Conservation (phyloP, 768 basidiomycete genomes). For the Xerocomus potaroensis region DNA sequence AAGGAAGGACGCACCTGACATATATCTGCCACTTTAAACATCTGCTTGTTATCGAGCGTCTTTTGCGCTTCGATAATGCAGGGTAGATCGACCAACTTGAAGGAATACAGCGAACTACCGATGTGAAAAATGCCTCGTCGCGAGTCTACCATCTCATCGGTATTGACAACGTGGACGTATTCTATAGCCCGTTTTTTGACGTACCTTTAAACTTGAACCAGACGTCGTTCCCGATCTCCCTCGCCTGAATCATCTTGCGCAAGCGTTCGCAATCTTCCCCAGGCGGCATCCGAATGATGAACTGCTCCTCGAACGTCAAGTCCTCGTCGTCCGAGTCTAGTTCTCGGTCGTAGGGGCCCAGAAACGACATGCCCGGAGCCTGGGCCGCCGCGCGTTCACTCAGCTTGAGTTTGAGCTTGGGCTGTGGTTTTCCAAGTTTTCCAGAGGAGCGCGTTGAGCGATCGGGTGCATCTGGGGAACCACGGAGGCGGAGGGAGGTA, state of each 20-base stretch:
- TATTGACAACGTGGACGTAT: constrained; percentile 2
- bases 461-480: constrained; percentile 34
- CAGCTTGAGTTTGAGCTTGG: constrained; percentile 85
- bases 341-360: constrained; percentile 91
- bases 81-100: constrained; percentile 95
- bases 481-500: constrained; percentile 30
- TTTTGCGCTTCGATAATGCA: constrained; percentile 94
- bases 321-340: constrained; percentile 95
- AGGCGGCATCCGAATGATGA: constrained; percentile 84
- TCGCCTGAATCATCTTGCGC: constrained; percentile 73
- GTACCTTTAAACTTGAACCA: constrained; percentile 99
- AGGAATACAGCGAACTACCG: constrained; percentile 72
- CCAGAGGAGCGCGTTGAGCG: constrained; percentile 51
- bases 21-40: constrained; percentile 99
- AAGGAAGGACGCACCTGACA: constrained; percentile 64
- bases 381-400: constrained; percentile 78
- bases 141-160: constrained; percentile 56
- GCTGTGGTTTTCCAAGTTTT: constrained; percentile 47
- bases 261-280: constrained; percentile 78
- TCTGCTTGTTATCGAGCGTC: constrained; percentile 91
- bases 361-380: constrained; percentile 81
- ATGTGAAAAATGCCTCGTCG: constrained; percentile 88
- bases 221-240: constrained; percentile 77
- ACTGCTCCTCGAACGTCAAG: constrained; percentile 94
- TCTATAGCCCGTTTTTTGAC: background rate